A percentile compares a stretch with the other conserved stretches of the same genome.
Conservation (phyloP, 1,139 yeast species). For the Torulaspora globosa region DNA sequence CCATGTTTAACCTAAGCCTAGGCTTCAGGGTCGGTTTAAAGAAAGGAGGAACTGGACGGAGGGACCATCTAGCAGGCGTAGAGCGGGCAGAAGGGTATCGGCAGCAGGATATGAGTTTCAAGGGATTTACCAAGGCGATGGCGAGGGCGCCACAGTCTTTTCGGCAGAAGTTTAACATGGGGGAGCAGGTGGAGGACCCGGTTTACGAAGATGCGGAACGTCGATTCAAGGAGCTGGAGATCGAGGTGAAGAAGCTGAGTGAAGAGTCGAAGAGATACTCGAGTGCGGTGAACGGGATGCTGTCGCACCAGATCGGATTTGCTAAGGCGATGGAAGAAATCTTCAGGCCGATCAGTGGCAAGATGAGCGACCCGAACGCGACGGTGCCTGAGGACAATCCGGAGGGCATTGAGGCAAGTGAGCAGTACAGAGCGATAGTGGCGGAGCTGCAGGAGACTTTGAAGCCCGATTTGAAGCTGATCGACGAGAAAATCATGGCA, state of each 20-base stretch:
- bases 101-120: slow-evolving; percentile 68
- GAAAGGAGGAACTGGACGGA: neutral
- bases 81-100: neutral
- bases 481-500: slow-evolving; percentile 79
- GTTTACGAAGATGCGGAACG: slow-evolving; percentile 94
- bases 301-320: slow-evolving; percentile 87
- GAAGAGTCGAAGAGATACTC: slow-evolving; percentile 88
- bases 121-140: slow-evolving; percentile 84
- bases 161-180: slow-evolving; percentile 80
- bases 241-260: slow-evolving; percentile 82
- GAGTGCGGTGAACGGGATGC: slow-evolving; percentile 87
- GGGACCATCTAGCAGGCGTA: neutral
- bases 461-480: slow-evolving; percentile 89
- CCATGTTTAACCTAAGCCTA: neutral
- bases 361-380: slow-evolving; percentile 83
- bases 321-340: slow-evolving; percentile 92
- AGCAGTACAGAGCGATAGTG: slow-evolving; percentile 83
- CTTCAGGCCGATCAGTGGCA: slow-evolving; percentile 92
- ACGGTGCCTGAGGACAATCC: slow-evolving; percentile 89
- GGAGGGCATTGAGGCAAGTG: slow-evolving; percentile 91
- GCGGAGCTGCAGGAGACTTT: slow-evolving; percentile 77
- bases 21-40: neutral
- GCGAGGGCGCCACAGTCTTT: slow-evolving; percentile 79
- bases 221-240: slow-evolving; percentile 86
- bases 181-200: slow-evolving; percentile 76